Evolutionary conservation across 148 eudicot species (phyloP), one percentile per base, ranked within the genome.

Genomic region (Silene latifolia): DNA sequence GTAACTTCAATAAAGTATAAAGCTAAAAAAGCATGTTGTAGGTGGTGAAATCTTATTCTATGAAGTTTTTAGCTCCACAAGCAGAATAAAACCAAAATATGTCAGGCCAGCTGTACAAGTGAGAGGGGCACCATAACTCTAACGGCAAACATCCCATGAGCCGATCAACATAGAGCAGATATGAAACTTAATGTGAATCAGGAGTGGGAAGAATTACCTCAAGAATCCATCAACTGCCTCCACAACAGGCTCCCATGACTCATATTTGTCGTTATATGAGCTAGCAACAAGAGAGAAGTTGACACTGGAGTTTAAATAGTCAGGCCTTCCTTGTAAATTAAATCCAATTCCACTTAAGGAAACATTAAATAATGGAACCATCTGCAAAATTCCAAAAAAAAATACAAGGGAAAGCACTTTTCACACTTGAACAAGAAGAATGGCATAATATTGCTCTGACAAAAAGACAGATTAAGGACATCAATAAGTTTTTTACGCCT

Each of bases 251-350:
- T 95, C 99, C 99, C 97, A 92, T 8, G 89, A 56, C 69, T 95
- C 99, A 77, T 89, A 88, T 82, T 90, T 95, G 81, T 95, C 99
- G 83, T 95, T 95, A 85, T 86, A 95, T 65, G 98, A 95, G 84
- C 97, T 85, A 61, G 88, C 93, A 69, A 87, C 83, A 77, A 95
- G 89, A 47, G 97, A 95, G 81, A 95, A 95, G 74, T 83, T 87
- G 63, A 95, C 81, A 42, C 81, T 87, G 63, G 98, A 85, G 72
- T 74, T 90, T 76, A 84, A 78, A 81, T 82, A 85, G 75, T 88
- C 89, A 44, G 91, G 81, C 79, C 89, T 87, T 82, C 91, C 96
- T 83, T 84, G 98, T 74, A 90, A 81, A 81, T 83, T 84, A 78
- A 95, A 90, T 42, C 88, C 87, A 75, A 95, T 81, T 42, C 88